phyloP scores from a whole-genome alignment of 208 protist species.

The Novymonas esmeraldas region DNA sequence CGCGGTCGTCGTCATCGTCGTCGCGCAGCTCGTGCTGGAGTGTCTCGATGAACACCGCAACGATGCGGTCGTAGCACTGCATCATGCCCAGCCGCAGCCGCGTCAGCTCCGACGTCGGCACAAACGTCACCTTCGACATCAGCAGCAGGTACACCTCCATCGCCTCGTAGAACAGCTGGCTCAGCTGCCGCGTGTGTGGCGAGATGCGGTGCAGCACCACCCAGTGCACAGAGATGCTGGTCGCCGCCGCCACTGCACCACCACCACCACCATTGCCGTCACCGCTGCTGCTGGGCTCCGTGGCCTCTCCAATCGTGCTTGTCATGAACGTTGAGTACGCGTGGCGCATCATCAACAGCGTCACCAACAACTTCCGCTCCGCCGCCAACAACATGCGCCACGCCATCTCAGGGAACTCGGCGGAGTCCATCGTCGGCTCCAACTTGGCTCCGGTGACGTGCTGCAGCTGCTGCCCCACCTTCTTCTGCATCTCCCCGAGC shows the following conservation, averaged over 20 bases:
- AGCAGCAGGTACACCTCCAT: conserved; percentile 79
- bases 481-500: conserved; percentile 62
- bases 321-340: conserved; percentile 87
- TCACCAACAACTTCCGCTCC: conserved; percentile 64
- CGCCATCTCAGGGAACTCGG: conserved; percentile 71
- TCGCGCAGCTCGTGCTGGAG: conserved; percentile 65
- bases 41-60: conserved; percentile 71
- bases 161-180: conserved; percentile 70
- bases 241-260: conserved; percentile 20
- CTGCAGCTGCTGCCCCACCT: conserved; percentile 48
- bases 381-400: conserved; percentile 64
- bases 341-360: conserved; percentile 81
- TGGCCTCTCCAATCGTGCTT: conserved; percentile 43
- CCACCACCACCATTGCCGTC: conserved; percentile 20
- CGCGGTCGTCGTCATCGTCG: conserved; percentile 9
- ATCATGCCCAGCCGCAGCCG: conserved; percentile 74
- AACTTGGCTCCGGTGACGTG: conserved; percentile 54
- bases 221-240: conserved; percentile 80
- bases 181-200: conserved; percentile 62
- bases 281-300: background rate
- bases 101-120: conserved; percentile 76
- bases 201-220: conserved; percentile 82
- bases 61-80: conserved; percentile 60
- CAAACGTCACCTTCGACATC: conserved; percentile 63
- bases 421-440: conserved; percentile 81